Conservation (phyloP, 768 basidiomycete genomes). For the Vishniacozyma victoriae region DNA sequence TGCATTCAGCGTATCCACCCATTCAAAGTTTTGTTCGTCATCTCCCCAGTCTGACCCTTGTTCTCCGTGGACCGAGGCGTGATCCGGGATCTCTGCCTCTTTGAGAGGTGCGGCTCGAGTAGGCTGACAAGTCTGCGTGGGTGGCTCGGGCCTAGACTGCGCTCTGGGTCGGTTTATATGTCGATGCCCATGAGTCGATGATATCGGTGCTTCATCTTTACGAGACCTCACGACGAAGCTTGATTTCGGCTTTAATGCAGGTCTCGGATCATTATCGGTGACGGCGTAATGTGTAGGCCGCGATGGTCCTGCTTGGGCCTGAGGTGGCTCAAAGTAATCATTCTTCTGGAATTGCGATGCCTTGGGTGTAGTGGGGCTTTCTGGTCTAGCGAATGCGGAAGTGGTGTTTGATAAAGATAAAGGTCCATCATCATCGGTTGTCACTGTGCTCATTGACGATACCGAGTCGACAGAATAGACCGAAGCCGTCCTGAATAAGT, state of each 20-base stretch:
- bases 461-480: constrained; percentile 28
- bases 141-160: not conserved
- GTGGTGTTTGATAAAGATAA: constrained; percentile 9
- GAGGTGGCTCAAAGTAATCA: no score
- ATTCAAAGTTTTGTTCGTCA: constrained; percentile 38
- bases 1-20: constrained; percentile 32
- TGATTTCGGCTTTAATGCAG: no score
- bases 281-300: no score
- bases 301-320: no score
- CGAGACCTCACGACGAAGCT: no score
- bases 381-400: constrained; percentile 8
- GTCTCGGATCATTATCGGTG: no score
- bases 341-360: no score
- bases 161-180: not conserved
- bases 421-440: not conserved
- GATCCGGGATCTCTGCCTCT: not conserved
- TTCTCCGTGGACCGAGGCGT: constrained; percentile 30
- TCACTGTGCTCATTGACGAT: not conserved
- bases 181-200: no score
- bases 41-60: constrained; percentile 42
- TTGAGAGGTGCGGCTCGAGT: not conserved
- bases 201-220: no score
- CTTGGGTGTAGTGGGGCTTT: constrained; percentile 8
- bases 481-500: constrained; percentile 26
- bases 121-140: no score